Conservation (phyloP, 108 stramenopile genomes). For the Nitzschia sp. region DNA sequence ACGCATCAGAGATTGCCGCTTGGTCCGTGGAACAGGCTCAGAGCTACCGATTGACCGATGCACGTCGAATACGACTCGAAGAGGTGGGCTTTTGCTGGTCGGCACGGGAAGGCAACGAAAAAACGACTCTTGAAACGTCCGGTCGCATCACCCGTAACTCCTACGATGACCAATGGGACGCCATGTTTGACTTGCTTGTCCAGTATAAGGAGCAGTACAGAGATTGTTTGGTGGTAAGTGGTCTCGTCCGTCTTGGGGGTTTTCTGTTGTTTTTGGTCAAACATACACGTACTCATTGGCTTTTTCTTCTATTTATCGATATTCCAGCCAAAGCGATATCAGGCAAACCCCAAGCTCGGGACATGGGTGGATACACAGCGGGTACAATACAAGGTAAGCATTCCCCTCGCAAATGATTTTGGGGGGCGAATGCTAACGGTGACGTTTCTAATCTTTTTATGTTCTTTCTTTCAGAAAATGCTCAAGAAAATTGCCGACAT, state of each 20-base stretch:
- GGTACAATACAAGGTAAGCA: constrained; percentile 50
- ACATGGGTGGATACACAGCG: constrained; percentile 54
- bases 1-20: constrained; percentile 1
- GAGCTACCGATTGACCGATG: constrained; percentile 46
- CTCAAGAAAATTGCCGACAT: constrained; percentile 34
- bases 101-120: constrained; percentile 30
- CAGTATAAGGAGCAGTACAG: constrained; percentile 50
- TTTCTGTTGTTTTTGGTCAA: too few species aligned
- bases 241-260: too few species aligned
- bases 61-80: constrained; percentile 38
- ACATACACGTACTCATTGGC: too few species aligned
- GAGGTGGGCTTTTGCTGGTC: constrained; percentile 61
- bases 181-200: constrained; percentile 35
- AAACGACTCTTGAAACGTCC: background rate
- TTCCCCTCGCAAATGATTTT: too few species aligned
- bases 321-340: constrained; percentile 53
- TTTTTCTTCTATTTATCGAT: too few species aligned
- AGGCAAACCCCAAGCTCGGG: constrained; percentile 38
- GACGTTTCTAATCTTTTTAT: too few species aligned
- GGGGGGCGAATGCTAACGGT: too few species aligned
- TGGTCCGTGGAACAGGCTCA: constrained; percentile 19
- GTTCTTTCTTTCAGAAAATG: too few species aligned
- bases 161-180: constrained; percentile 62
- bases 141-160: constrained; percentile 40
- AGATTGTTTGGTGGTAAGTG: constrained; percentile 59